A percentile compares a stretch with the other conserved stretches of the same genome.
Evolutionary conservation across 2,329 filamentous ascomycete species (phyloP).

Genomic region (Ophiostoma piceae): DNA sequence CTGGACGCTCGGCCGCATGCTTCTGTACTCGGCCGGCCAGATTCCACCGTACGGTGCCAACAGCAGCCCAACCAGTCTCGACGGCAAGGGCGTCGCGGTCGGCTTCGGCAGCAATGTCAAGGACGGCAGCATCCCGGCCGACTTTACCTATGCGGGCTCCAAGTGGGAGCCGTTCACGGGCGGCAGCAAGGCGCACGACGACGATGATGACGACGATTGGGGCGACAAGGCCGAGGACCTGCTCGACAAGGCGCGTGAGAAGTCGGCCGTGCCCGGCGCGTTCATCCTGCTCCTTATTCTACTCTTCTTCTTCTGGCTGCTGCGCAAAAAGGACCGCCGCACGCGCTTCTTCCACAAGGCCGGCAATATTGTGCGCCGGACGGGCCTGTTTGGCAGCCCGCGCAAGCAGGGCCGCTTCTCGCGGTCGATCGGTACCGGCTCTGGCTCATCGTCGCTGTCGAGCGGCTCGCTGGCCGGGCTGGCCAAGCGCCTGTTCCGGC

Average conservation of each 20-base stretch:
- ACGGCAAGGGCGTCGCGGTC: slow-evolving; percentile 60
- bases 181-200: slow-evolving; percentile 50
- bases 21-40: slow-evolving; percentile 88
- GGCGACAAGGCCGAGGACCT: slow-evolving; percentile 51
- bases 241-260: slow-evolving; percentile 60
- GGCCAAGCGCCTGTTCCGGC: slow-evolving; percentile 61
- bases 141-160: slow-evolving; percentile 80
- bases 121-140: slow-evolving; percentile 53
- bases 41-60: slow-evolving; percentile 55
- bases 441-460: background rate
- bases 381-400: slow-evolving; percentile 42
- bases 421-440: slow-evolving; percentile 9
- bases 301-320: slow-evolving; percentile 63
- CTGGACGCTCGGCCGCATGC: slow-evolving; percentile 96
- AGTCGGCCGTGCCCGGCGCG: slow-evolving; percentile 67
- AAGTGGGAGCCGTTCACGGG: slow-evolving; percentile 40
- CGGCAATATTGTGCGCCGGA: slow-evolving; percentile 38
- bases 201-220: slow-evolving; percentile 58
- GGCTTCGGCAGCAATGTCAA: slow-evolving; percentile 86
- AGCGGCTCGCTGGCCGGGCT: slow-evolving; percentile 39
- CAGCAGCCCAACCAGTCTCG: slow-evolving; percentile 24
- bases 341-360: slow-evolving; percentile 55
- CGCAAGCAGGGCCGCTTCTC: slow-evolving; percentile 34
- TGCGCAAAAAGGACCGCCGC: slow-evolving; percentile 74
- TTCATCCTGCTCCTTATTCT: slow-evolving; percentile 71